These are phyloP conservation scores for Macrophomina pseudophaseolina DNA, from an alignment of 2,329 filamentous ascomycete species.

Conservation along the genomic window DNA sequence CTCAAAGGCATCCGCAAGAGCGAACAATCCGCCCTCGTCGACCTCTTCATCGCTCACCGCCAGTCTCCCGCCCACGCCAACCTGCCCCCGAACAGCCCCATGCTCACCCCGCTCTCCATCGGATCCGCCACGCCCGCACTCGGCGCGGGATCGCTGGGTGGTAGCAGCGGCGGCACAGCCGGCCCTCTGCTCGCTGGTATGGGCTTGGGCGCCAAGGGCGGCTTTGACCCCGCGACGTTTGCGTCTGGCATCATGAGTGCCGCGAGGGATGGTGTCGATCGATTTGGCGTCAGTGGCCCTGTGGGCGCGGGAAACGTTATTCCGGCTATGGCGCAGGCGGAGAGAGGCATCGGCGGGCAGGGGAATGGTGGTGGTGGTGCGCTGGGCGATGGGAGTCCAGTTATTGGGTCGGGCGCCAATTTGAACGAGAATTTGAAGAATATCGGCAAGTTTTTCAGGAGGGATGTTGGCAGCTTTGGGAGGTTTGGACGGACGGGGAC, in stretches of 20 bases:
- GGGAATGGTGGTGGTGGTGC: constrained; percentile 37
- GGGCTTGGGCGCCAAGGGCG: constrained; percentile 45
- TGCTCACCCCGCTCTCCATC: constrained; percentile 45
- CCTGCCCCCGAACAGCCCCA: constrained; percentile 52
- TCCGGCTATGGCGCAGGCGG: constrained; percentile 32
- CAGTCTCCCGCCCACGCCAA: constrained; percentile 68
- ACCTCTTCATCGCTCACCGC: constrained; percentile 89
- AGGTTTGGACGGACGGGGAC: constrained; percentile 40
- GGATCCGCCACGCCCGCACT: constrained; percentile 40
- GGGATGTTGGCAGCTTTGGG: constrained; percentile 70
- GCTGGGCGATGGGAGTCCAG: constrained; percentile 30
- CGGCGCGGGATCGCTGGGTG: constrained; percentile 49
- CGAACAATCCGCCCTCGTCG: constrained; percentile 81
- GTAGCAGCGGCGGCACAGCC: constrained; percentile 40
- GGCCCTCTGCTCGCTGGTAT: constrained; percentile 29
- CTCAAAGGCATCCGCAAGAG: constrained; percentile 85
- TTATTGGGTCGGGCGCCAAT: constrained; percentile 62
- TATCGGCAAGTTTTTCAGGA: constrained; percentile 93
- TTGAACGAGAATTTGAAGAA: constrained; percentile 95
- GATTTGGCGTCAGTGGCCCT: constrained; percentile 64
- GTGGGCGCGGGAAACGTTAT: constrained; percentile 41
- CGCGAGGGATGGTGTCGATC: constrained; percentile 80
- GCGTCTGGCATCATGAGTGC: constrained; percentile 89
- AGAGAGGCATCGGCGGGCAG: constrained; percentile 13
- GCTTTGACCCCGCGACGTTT: constrained; percentile 80